Evolutionary conservation across 2,329 filamentous ascomycete genomes (phyloP).

Genomic region (Alternaria solani): DNA sequence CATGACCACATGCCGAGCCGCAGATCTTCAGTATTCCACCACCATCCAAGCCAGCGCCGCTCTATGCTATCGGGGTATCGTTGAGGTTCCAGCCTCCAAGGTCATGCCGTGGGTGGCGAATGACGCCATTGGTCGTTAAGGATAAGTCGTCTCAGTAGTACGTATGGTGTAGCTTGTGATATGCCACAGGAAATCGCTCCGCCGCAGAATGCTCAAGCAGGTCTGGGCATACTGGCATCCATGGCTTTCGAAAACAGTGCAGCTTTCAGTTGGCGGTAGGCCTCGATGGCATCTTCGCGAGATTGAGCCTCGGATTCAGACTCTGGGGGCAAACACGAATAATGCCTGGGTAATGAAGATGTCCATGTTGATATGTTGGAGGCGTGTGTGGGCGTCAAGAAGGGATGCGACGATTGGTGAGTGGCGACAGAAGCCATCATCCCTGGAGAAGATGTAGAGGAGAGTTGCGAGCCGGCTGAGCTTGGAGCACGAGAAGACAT

Average conservation of each 20-base stretch:
- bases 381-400: conserved; percentile 37
- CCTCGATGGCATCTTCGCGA: conserved; percentile 43
- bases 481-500: conserved; percentile 26
- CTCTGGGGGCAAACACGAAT: conserved; percentile 10
- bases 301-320: conserved; percentile 29
- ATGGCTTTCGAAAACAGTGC: conserved; percentile 49
- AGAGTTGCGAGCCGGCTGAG: conserved; percentile 27
- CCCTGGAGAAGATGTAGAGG: conserved; percentile 30
- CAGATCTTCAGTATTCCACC: background rate
- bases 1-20: background rate
- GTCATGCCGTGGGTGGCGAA: background rate
- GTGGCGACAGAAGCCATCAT: conserved; percentile 27
- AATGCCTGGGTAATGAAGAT: conserved; percentile 35
- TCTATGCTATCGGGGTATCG: background rate
- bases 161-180: conserved; percentile 6
- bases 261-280: conserved; percentile 44
- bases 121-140: conserved; percentile 6
- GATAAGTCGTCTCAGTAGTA: conserved; percentile 6
- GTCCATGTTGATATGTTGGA: conserved; percentile 46
- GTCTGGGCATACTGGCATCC: conserved; percentile 6
- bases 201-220: conserved; percentile 3
- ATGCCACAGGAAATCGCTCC: background rate
- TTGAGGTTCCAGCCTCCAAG: conserved; percentile 5
- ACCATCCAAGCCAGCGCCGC: background rate
- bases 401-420: conserved; percentile 34